Evolutionary conservation across 2,329 filamentous ascomycete species (phyloP).

Genomic region (Aspergillus spinulosporus): DNA sequence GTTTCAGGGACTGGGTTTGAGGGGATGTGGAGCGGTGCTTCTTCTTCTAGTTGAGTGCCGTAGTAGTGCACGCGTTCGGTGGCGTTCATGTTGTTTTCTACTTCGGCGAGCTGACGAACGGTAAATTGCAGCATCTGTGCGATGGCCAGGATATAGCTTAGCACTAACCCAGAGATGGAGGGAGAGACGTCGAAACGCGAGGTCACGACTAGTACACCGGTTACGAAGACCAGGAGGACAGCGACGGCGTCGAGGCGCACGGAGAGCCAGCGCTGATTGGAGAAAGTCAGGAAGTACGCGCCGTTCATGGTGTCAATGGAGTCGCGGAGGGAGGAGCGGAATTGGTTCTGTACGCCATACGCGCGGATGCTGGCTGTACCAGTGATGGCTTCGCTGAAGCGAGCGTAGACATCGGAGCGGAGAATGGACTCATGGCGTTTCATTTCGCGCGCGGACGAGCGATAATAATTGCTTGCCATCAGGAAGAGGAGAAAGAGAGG

Average conservation of each 20-base stretch:
- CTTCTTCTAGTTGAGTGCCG: slow-evolving; percentile 80
- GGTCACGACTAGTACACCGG: slow-evolving; percentile 87
- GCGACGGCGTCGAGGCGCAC: slow-evolving; percentile 82
- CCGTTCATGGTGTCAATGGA: slow-evolving; percentile 89
- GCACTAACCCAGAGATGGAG: slow-evolving; percentile 80
- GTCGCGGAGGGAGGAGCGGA: slow-evolving; percentile 66
- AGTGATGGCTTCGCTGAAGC: slow-evolving; percentile 84
- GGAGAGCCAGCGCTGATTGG: slow-evolving; percentile 92
- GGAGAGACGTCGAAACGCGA: slow-evolving; percentile 82
- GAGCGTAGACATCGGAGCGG: slow-evolving; percentile 83
- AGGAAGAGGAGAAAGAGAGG: slow-evolving; percentile 76
- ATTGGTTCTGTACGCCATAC: slow-evolving; percentile 77
- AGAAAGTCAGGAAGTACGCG: slow-evolving; percentile 92
- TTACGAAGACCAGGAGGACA: slow-evolving; percentile 79
- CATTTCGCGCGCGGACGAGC: slow-evolving; percentile 85
- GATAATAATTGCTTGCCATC: slow-evolving; percentile 82
- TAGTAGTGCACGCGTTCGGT: slow-evolving; percentile 92
- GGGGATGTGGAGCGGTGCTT: slow-evolving; percentile 74
- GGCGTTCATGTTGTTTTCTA: slow-evolving; percentile 97
- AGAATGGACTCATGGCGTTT: slow-evolving; percentile 92
- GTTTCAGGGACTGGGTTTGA: slow-evolving; percentile 62
- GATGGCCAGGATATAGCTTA: slow-evolving; percentile 90
- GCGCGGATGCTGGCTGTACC: slow-evolving; percentile 78
- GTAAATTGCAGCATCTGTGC: slow-evolving; percentile 97
- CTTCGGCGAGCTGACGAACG: slow-evolving; percentile 87